Conservation (phyloP, 2,329 filamentous ascomycete species). For the Colletotrichum limetticola region DNA sequence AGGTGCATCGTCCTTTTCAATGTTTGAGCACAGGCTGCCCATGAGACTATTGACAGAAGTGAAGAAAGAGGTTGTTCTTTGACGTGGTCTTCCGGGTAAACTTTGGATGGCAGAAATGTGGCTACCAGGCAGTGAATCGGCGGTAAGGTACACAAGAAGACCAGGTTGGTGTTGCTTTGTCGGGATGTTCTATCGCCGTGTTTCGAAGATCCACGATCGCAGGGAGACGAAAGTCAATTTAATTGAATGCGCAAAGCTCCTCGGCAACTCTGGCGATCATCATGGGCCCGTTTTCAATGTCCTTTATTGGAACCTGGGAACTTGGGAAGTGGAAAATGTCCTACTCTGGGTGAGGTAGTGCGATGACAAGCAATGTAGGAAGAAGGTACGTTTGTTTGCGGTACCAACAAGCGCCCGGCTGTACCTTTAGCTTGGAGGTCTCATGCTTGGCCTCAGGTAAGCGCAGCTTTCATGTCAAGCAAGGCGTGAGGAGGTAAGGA, state of each 20-base stretch:
- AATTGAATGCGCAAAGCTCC: not conserved
- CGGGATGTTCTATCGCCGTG: not conserved
- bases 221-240: not conserved
- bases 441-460: not conserved
- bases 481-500: not conserved
- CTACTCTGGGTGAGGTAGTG: not conserved
- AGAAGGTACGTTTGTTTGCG: not conserved
- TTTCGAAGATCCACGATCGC: not conserved
- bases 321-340: not conserved
- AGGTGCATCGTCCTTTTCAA: slow-evolving; percentile 34
- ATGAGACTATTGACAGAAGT: slow-evolving; percentile 2
- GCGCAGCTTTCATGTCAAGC: not conserved
- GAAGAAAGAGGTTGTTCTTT: not conserved
- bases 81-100: not conserved
- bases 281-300: not conserved
- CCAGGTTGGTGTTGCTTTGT: not conserved
- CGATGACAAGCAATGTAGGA: not conserved
- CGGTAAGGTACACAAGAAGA: not conserved
- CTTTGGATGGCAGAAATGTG: not conserved
- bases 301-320: not conserved
- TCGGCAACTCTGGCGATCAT: not conserved
- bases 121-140: not conserved
- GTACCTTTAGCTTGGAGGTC: not conserved
- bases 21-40: slow-evolving; percentile 35
- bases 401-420: not conserved